These are phyloP conservation scores for Ophiostoma triangulosporum DNA, from an alignment of 2,329 filamentous ascomycete genomes.

Conservation along the genomic window DNA sequence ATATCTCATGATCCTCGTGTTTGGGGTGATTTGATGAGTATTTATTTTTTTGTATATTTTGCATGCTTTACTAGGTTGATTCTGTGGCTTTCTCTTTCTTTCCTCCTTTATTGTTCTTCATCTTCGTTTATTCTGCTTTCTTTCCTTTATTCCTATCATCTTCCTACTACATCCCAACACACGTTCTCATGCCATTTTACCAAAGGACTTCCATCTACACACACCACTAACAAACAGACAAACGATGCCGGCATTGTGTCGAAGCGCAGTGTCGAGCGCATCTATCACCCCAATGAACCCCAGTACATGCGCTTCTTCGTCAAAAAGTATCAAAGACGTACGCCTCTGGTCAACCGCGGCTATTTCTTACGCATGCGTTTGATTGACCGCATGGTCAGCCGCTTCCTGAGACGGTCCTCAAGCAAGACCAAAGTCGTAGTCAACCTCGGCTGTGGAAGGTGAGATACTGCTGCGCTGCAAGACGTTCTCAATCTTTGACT, in stretches of 20 bases:
- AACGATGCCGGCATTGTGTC: conserved; percentile 89
- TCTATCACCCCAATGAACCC: conserved; percentile 65
- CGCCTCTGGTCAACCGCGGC: conserved; percentile 81
- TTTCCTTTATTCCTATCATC: too few species aligned
- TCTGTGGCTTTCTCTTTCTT: neutral
- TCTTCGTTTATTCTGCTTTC: neutral
- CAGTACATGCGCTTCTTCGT: conserved; percentile 86
- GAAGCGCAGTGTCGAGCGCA: conserved; percentile 79
- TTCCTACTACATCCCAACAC: neutral
- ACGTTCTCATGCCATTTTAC: too few species aligned
- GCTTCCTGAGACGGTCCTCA: conserved; percentile 47
- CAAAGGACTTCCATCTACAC: neutral
- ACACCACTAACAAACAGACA: conserved; percentile 32
- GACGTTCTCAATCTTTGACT: neutral
- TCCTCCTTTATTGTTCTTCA: neutral
- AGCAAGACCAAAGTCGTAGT: conserved; percentile 57
- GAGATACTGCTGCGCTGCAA: conserved; percentile 26
- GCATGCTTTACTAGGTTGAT: too few species aligned
- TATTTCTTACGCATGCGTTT: conserved; percentile 79
- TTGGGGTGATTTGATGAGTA: too few species aligned
- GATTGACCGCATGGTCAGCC: conserved; percentile 58
- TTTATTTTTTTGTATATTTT: too few species aligned
- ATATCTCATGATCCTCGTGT: too few species aligned
- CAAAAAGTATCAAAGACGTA: conserved; percentile 64
- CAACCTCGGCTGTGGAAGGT: conserved; percentile 86